A percentile compares a stretch with the other conserved stretches of the same genome.
These are phyloP conservation scores for Purshia tridentata DNA, from an alignment of 306 rosid species.

Conservation along the genomic window DNA sequence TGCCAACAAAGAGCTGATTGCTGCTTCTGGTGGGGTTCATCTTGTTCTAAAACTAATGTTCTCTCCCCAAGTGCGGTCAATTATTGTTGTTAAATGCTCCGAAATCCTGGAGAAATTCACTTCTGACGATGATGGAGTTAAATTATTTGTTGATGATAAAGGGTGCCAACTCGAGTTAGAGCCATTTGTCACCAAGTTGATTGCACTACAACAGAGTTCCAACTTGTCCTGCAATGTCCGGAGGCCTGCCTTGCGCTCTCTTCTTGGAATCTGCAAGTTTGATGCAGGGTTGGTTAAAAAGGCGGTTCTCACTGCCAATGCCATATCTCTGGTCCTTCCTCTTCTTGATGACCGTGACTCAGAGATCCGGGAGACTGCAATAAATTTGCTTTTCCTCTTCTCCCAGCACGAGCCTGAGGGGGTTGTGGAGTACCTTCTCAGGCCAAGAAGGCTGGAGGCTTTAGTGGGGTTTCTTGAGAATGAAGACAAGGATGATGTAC, in stretches of 20 bases:
- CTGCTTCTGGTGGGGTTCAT: constrained; percentile 63
- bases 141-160: constrained; percentile 59
- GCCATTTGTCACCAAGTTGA: constrained; percentile 53
- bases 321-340: constrained; percentile 63
- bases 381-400: constrained; percentile 67
- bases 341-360: constrained; percentile 74
- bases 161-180: constrained; percentile 65
- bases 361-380: constrained; percentile 59
- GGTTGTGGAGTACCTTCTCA: constrained; percentile 76
- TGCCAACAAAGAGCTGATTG: constrained; percentile 59
- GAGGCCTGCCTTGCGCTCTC: constrained; percentile 62
- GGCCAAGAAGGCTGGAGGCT: constrained; percentile 86
- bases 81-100: constrained; percentile 48
- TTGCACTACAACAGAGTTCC: constrained; percentile 46
- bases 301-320: constrained; percentile 65
- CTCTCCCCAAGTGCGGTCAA: constrained; percentile 37
- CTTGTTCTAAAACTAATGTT: constrained; percentile 50
- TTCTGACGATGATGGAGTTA: constrained; percentile 46
- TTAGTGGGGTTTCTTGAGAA: constrained; percentile 74
- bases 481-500: constrained; percentile 55
- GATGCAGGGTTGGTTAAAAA: constrained; percentile 69
- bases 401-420: constrained; percentile 83
- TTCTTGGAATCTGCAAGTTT: constrained; percentile 73
- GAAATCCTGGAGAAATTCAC: constrained; percentile 76
- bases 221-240: constrained; percentile 44